These are phyloP conservation scores for Dictyostelium capitatum DNA, from an alignment of 78 protist species.

Conservation along the genomic window DNA sequence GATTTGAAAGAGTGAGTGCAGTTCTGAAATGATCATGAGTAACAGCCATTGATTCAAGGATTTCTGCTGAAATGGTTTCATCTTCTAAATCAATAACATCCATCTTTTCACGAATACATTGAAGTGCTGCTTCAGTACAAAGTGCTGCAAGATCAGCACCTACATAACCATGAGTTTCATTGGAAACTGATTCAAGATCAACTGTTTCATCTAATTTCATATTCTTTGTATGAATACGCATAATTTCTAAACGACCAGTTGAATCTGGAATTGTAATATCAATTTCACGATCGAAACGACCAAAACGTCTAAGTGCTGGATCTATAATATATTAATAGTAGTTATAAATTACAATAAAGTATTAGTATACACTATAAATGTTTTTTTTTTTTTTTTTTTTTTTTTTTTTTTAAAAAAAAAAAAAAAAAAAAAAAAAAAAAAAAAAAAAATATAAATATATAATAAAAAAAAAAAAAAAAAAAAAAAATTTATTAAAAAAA, in stretches of 20 bases:
- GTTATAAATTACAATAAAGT: too few relatives aligned
- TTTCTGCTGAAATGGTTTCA: conserved; percentile 99
- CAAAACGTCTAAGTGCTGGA: conserved; percentile 99
- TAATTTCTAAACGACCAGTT: conserved; percentile 98
- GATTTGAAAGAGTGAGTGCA: conserved; percentile 96
- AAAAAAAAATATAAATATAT: too few relatives aligned
- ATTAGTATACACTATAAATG: too few relatives aligned
- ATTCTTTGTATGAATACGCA: conserved; percentile 99
- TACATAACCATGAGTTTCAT: conserved; percentile 99
- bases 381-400: too few relatives aligned
- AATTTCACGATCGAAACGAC: conserved; percentile 99
- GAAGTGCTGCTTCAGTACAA: conserved; percentile 99
- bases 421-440: too few relatives aligned
- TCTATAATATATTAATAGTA: conserved; percentile 83
- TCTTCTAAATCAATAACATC: conserved; percentile 99
- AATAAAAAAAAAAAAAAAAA: too few relatives aligned
- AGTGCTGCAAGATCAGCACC: conserved; percentile 99
- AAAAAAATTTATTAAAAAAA: too few relatives aligned
- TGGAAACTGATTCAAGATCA: conserved; percentile 97
- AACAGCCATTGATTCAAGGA: conserved; percentile 98
- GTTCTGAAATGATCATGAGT: conserved; percentile 95
- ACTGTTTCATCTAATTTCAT: conserved; percentile 99
- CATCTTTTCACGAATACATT: conserved; percentile 99
- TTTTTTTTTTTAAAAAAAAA: too few relatives aligned
- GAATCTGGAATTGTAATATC: conserved; percentile 99